Conservation (phyloP, 2,329 filamentous ascomycete genomes). For the Karstenula rhodostoma region DNA sequence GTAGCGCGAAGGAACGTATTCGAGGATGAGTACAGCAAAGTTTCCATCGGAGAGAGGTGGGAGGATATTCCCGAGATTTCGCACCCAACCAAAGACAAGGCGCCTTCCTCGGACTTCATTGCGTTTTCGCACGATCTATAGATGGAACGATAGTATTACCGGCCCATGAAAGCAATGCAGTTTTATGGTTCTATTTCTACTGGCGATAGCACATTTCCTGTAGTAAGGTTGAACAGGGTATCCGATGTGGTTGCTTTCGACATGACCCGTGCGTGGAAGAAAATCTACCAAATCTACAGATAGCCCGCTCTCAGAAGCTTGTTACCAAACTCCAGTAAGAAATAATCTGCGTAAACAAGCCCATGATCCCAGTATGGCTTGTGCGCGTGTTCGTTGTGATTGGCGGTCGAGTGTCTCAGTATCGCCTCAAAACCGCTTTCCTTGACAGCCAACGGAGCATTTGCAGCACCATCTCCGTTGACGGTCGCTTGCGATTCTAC, state of each 20-base stretch:
- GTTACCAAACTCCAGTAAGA: constrained; percentile 57
- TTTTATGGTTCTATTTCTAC: too few species aligned
- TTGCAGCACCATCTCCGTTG: constrained; percentile 23
- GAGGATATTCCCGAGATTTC: constrained; percentile 28
- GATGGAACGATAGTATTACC: too few species aligned
- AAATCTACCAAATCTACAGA: constrained; percentile 10
- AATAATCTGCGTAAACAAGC: constrained; percentile 61
- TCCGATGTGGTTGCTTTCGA: too few species aligned
- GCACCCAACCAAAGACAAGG: neutral
- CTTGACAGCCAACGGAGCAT: constrained; percentile 29
- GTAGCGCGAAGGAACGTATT: constrained; percentile 26
- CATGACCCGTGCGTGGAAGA: neutral
- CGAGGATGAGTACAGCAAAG: constrained; percentile 21
- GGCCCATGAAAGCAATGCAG: too few species aligned
- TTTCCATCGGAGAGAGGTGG: constrained; percentile 32
- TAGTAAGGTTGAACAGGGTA: too few species aligned
- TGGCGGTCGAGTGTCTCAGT: constrained; percentile 57
- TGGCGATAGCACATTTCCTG: too few species aligned
- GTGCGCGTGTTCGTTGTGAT: constrained; percentile 57
- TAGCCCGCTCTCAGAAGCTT: constrained; percentile 51
- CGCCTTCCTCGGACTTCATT: neutral
- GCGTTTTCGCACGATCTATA: neutral
- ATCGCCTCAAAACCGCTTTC: constrained; percentile 55
- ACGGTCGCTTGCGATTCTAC: constrained; percentile 26
- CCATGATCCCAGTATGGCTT: constrained; percentile 57